Percentiles rank a stretch among this genome's conserved stretches.
These are phyloP conservation scores for Decorospora gaudefroyi DNA, from an alignment of 2,329 filamentous ascomycete genomes.

Conservation along the genomic window DNA sequence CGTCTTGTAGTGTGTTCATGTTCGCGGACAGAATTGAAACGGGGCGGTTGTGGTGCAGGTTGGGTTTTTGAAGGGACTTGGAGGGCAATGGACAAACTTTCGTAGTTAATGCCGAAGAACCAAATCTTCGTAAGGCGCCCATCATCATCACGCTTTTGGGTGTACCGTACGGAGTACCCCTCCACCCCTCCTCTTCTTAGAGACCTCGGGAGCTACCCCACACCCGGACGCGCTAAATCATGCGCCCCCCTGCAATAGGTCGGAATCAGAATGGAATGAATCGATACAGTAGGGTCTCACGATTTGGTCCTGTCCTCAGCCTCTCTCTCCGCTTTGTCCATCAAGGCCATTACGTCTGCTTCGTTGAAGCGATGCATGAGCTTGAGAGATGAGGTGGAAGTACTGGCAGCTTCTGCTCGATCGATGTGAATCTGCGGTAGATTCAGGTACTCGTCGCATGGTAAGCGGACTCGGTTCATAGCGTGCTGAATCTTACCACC, in stretches of 20 bases:
- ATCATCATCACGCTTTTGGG: conserved; percentile 21
- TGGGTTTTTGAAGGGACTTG: not conserved
- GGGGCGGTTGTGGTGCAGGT: not conserved
- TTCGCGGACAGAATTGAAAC: conserved; percentile 17
- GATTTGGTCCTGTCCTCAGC: no score
- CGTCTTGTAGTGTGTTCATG: conserved; percentile 56
- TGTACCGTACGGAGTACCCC: conserved; percentile 5
- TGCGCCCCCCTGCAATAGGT: not conserved
- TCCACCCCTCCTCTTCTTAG: no score
- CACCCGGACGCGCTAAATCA: conserved; percentile 19
- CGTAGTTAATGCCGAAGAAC: not conserved
- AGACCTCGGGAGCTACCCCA: conserved; percentile 23
- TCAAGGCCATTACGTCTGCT: conserved; percentile 67
- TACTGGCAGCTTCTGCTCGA: conserved; percentile 55
- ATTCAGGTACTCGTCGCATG: conserved; percentile 29
- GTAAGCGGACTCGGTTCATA: not conserved
- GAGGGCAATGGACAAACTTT: not conserved
- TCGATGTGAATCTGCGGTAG: conserved; percentile 63
- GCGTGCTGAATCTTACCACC: conserved; percentile 59
- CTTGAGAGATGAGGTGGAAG: conserved; percentile 65
- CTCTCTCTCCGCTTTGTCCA: conserved; percentile 61
- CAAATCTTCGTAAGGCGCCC: conserved; percentile 6
- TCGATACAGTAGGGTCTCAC: not conserved
- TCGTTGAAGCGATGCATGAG: conserved; percentile 77
- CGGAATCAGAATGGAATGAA: not conserved